Evolutionary conservation across 495 filamentous ascomycete genomes (phyloP).

Genomic region (Hyaloscypha variabilis): DNA sequence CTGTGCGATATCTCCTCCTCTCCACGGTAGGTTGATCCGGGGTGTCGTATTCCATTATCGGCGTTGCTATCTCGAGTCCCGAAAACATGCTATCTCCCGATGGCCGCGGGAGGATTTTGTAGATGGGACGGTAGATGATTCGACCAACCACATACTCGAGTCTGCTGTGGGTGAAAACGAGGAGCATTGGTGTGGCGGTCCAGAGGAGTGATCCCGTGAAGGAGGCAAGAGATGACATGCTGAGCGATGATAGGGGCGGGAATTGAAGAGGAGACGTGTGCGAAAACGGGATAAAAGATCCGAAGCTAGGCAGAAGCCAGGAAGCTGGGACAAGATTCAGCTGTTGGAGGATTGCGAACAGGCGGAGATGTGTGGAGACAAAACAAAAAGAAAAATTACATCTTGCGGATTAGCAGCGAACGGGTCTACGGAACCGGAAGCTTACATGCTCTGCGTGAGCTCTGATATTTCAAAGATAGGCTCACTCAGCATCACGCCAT

Average conservation of each 20-base stretch:
- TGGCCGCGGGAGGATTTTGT: constrained; percentile 28
- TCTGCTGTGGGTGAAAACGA: constrained; percentile 24
- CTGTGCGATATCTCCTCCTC: background rate
- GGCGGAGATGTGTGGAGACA: constrained; percentile 45
- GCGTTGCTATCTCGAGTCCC: constrained; percentile 6
- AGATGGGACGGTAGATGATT: constrained; percentile 28
- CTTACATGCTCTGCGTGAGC: constrained; percentile 9
- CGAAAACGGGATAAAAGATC: constrained; percentile 53
- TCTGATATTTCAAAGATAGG: background rate
- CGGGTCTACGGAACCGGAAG: background rate
- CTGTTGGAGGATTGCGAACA: constrained; percentile 52
- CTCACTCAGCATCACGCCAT: background rate
- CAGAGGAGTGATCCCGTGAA: constrained; percentile 13
- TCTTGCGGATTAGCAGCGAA: constrained; percentile 9
- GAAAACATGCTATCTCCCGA: constrained; percentile 29
- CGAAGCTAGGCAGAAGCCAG: constrained; percentile 41
- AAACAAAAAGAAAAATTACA: constrained; percentile 33
- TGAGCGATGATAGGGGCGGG: constrained; percentile 15
- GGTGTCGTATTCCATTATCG: constrained; percentile 26
- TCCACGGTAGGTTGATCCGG: constrained; percentile 15
- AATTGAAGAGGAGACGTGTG: constrained; percentile 44
- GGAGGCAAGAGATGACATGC: constrained; percentile 2
- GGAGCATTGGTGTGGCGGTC: constrained; percentile 23
- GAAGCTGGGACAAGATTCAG: constrained; percentile 44
- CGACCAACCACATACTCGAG: constrained; percentile 21